Percentiles rank a stretch among this genome's conserved stretches.
Conservation (phyloP, 192 early-diverging fungal species). For the Coemansia guatemalensis region DNA sequence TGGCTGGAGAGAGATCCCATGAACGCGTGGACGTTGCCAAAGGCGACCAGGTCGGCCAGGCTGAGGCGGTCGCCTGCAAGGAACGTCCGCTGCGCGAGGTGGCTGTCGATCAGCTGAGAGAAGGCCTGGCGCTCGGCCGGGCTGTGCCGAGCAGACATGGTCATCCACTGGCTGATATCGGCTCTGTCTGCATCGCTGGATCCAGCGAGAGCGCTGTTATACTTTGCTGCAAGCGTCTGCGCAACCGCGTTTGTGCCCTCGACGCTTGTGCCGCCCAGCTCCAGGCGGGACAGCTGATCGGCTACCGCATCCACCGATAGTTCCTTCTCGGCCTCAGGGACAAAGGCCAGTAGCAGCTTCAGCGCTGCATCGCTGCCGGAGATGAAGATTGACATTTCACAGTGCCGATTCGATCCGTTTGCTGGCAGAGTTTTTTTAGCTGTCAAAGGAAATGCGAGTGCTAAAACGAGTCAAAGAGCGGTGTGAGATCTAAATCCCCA, state of each 20-base stretch:
- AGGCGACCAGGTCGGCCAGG: constrained; percentile 66
- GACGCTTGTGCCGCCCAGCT: constrained; percentile 33
- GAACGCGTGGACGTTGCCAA: constrained; percentile 64
- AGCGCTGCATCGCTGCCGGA: constrained; percentile 43
- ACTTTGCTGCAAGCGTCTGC: constrained; percentile 40
- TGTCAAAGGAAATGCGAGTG: constrained; percentile 1
- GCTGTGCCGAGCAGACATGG: constrained; percentile 50
- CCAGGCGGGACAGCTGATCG: constrained; percentile 45
- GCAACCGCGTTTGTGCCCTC: constrained; percentile 51
- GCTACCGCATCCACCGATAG: constrained; percentile 33
- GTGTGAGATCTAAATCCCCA: background rate
- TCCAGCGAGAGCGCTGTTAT: constrained; percentile 40
- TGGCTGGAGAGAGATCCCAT: constrained; percentile 55
- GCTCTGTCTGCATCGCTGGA: constrained; percentile 36
- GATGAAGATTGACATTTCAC: constrained; percentile 39
- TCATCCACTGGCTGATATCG: constrained; percentile 56
- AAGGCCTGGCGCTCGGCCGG: constrained; percentile 47
- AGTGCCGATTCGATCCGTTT: background rate
- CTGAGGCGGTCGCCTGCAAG: constrained; percentile 65
- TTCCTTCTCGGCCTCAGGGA: constrained; percentile 34
- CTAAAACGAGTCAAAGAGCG: background rate
- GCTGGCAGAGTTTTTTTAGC: background rate
- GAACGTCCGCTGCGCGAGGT: constrained; percentile 65
- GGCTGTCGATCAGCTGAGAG: constrained; percentile 59
- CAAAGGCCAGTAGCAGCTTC: constrained; percentile 39